Evolutionary conservation across 352 stramenopile genomes (phyloP), one percentile per base, ranked within the genome.

Genomic region (Phytophthora tentaculata): DNA sequence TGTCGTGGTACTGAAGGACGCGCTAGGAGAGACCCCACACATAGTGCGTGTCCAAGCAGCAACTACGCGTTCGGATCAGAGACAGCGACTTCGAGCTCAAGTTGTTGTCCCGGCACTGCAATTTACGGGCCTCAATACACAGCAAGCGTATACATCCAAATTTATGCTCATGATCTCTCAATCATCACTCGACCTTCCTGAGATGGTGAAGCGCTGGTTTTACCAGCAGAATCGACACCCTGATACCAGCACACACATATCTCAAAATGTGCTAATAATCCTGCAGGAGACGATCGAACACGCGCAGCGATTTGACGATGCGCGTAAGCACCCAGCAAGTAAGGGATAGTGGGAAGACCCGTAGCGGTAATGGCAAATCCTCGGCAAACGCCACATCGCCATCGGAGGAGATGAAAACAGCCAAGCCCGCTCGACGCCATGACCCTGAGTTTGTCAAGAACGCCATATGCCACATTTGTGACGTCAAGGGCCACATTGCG

Each of bases 111-210:
- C 29, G 48, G 12, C 47, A 45, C 35, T 44, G 52, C 19, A 24
- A 64, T 20, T 22, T 64, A 7, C 5, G 37, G 17, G 47, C 37
- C n/a, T 35, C 35, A 6, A 32, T 28, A 58, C 47, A 16, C 57
- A 64, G 47, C 57, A 64, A n/a, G 47, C 43, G 45, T 64, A 64
- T 43, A 57, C 57, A 22, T 12, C 57, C 14, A 64, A 53, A 29
- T 64, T 64, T 51, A 64, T 57, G 47, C 57, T 64, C 14, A 17
- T 64, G 0, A 32, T 64, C 10, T 64, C 35, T 5, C 35, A 64
- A 16, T 35, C 57, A 3, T 52, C 48, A 7, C 14, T 57, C 10
- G 57, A 52, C 1, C 50, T 64, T 24, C 57, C 47, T 28, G 57
- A 57, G 17, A 51, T 64, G 37, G 50, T 57, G 23, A 64, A 64